Evolutionary conservation across 129 eudicot genomes (phyloP), one percentile per base, ranked within the genome.

Genomic region (Tagetes erecta): DNA sequence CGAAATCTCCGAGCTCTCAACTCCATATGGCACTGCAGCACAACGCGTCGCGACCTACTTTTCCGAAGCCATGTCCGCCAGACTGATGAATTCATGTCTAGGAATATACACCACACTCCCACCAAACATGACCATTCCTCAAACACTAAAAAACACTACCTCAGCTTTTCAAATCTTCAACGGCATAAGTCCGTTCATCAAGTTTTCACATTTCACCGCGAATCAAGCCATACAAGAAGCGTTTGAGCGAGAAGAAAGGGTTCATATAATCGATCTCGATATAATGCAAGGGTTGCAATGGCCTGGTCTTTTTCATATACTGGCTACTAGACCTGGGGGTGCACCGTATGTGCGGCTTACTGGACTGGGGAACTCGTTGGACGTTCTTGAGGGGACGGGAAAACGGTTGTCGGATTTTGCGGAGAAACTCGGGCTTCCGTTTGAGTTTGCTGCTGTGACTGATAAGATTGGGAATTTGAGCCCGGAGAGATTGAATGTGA

Each of bases 141-240:
- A 86, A 14, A 86, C 80, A 1, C 75, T 79, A 36, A 87, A 82
- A 60, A 90, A 82, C 52, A 76, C 87, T 76, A 86, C 90, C 1
- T 91, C 99, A 0, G 99, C 99, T 0, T 94, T 94, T 44, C 99
- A 94, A 40, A 89, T 94, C 35, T 94, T 94, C 69, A 94, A 94
- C 13, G 99, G 99, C 35, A 94, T 94, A 14, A 94, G 99, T 76
- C 99, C 99, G 13, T 91, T 94, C 20, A 90, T 94, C 6, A 94
- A 94, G 55, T 94, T 94, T 65, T 90, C 97, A 0, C 99, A 94
- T 78, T 94, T 94, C 82, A 94, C 99, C 0, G 99, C 99, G 0
- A 94, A 94, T 66, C 99, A 94, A 75, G 99, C 99, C 3, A 94
- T 94, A 40, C 99, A 94, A 44, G 97, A 94, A 64, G 99, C 99